phyloP scores from a whole-genome alignment of 2,329 filamentous ascomycete genomes.

The Clonostachys rhizophaga region DNA sequence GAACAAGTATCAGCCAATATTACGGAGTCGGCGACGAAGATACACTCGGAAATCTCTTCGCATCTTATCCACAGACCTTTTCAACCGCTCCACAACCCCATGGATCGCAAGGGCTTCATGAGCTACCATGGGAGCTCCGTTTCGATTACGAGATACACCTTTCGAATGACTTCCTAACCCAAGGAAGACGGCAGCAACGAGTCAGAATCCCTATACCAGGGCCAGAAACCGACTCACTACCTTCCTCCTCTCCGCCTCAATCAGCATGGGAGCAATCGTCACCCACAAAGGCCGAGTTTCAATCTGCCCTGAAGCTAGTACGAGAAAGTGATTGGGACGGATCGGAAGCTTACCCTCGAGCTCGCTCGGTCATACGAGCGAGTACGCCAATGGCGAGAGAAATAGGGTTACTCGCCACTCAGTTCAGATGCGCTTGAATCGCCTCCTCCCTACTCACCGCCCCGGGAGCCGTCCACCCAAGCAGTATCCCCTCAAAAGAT shows the following conservation, averaged over 20 bases:
- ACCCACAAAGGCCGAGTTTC: background rate
- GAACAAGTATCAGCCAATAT: background rate
- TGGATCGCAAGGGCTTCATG: background rate
- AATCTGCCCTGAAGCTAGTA: conserved; percentile 1
- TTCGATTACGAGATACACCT: background rate
- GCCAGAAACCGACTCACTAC: too few relatives aligned
- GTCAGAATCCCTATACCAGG: background rate
- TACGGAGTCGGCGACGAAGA: background rate
- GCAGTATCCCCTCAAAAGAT: conserved; percentile 1
- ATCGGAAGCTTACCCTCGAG: background rate
- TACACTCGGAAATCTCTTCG: background rate
- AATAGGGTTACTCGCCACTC: too few relatives aligned
- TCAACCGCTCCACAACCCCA: background rate
- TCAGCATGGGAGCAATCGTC: background rate
- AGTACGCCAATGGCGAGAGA: background rate
- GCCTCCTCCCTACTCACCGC: conserved; percentile 5
- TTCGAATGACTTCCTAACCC: background rate
- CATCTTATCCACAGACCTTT: background rate
- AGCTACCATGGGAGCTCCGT: background rate
- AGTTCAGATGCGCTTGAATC: conserved; percentile 4
- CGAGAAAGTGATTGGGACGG: conserved; percentile 1
- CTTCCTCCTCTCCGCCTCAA: too few relatives aligned
- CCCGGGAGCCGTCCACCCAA: background rate
- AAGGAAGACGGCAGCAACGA: background rate
- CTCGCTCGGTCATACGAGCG: background rate